A percentile compares a stretch with the other conserved stretches of the same genome.
Evolutionary conservation across 2,329 filamentous ascomycete species (phyloP).

Genomic region (Fusarium stilboides): DNA sequence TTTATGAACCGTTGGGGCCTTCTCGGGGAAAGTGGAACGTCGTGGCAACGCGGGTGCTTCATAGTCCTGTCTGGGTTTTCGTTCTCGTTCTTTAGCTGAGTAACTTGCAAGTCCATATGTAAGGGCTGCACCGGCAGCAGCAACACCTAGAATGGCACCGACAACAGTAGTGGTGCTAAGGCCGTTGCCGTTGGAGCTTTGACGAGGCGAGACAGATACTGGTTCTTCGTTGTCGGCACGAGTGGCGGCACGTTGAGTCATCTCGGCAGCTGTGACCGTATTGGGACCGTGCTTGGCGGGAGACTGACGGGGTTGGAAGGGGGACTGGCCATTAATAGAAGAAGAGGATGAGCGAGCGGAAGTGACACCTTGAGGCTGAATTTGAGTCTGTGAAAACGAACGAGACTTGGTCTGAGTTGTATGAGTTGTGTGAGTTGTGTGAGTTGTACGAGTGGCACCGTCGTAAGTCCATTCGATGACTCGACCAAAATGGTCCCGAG

Average conservation of each 20-base stretch:
- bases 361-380: conserved; percentile 23
- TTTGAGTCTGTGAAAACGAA: conserved; percentile 46
- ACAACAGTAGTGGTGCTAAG: conserved; percentile 76
- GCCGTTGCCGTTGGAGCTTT: conserved; percentile 58
- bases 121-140: conserved; percentile 76
- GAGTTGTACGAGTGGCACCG: conserved; percentile 51
- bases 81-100: conserved; percentile 65
- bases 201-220: conserved; percentile 49
- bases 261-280: conserved; percentile 44
- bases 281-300: conserved; percentile 40
- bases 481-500: conserved; percentile 58
- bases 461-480: conserved; percentile 67
- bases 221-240: conserved; percentile 40
- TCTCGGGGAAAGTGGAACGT: conserved; percentile 64
- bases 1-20: conserved; percentile 51
- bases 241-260: conserved; percentile 45
- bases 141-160: conserved; percentile 83
- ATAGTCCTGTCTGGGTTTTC: conserved; percentile 58
- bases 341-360: conserved; percentile 44
- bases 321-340: conserved; percentile 40
- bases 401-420: conserved; percentile 35
- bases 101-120: conserved; percentile 77
- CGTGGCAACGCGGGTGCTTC: conserved; percentile 60
- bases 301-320: conserved; percentile 41
- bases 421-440: conserved; percentile 21